Evolutionary conservation across 208 protist genomes (phyloP).

Genomic region (Trypanosoma rangeli): DNA sequence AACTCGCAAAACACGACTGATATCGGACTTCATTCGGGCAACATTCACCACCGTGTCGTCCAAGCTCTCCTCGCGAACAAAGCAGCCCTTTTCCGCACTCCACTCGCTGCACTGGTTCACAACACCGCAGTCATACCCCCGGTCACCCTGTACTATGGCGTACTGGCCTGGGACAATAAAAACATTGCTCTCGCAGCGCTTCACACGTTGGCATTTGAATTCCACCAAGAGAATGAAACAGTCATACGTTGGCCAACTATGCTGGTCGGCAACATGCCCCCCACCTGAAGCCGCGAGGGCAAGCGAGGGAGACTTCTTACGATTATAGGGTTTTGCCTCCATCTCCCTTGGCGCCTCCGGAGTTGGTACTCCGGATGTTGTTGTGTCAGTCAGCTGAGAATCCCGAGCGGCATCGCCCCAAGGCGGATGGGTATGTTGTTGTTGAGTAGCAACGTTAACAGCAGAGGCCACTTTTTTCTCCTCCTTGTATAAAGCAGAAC

Average conservation of each 20-base stretch:
- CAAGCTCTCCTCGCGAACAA: slow-evolving; percentile 29
- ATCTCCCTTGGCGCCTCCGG: not conserved
- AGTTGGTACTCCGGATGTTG: not conserved
- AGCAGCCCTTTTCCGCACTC: slow-evolving; percentile 30
- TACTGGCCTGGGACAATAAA: slow-evolving; percentile 47
- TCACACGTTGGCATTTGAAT: slow-evolving; percentile 79
- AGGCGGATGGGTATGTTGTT: not conserved
- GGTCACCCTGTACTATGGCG: slow-evolving; percentile 83
- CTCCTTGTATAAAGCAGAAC: not conserved
- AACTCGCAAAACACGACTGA: slow-evolving; percentile 53
- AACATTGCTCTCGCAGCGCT: slow-evolving; percentile 37
- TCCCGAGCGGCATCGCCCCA: not conserved
- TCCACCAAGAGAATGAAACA: slow-evolving; percentile 71
- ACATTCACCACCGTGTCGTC: slow-evolving; percentile 34
- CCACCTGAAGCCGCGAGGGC: not conserved
- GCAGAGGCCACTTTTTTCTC: slow-evolving; percentile 1
- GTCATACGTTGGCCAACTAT: slow-evolving; percentile 22
- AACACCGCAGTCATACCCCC: slow-evolving; percentile 75
- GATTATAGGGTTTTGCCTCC: not conserved
- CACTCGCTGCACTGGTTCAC: slow-evolving; percentile 62
- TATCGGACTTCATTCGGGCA: slow-evolving; percentile 24
- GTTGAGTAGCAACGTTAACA: slow-evolving; percentile 6
- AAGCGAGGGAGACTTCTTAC: not conserved
- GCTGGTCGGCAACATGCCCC: not conserved
- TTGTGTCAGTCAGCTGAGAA: not conserved